Evolutionary conservation across 2,329 filamentous ascomycete species (phyloP).

Genomic region (Fonsecaea nubica): DNA sequence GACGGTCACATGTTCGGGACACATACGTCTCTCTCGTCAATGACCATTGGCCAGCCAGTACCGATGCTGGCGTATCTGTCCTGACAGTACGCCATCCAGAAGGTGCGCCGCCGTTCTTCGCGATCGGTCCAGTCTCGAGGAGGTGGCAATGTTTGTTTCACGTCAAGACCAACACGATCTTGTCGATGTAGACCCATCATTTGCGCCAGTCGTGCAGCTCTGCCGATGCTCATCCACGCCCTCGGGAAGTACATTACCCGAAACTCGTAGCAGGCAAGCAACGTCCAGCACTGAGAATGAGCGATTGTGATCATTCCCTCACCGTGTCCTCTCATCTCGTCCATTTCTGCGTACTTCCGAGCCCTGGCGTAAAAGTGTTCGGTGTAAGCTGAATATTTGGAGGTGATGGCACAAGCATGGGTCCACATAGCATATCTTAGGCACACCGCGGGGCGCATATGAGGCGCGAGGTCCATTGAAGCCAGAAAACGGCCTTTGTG

Average conservation of each 20-base stretch:
- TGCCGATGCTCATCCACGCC: conserved; percentile 90
- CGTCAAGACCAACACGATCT: conserved; percentile 81
- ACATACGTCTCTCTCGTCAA: conserved; percentile 81
- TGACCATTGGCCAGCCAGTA: conserved; percentile 94
- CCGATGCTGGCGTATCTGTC: conserved; percentile 95
- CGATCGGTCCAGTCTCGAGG: conserved; percentile 92
- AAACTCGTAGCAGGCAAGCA: conserved; percentile 87
- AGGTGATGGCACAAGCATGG: conserved; percentile 81
- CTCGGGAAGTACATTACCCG: conserved; percentile 97
- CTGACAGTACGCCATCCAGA: conserved; percentile 91
- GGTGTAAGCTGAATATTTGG: conserved; percentile 79
- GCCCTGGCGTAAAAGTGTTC: conserved; percentile 89
- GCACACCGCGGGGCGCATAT: conserved; percentile 82
- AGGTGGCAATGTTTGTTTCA: conserved; percentile 87
- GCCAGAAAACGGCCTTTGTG: conserved; percentile 87
- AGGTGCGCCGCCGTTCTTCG: conserved; percentile 88
- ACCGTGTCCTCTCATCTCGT: conserved; percentile 91
- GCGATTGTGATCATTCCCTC: conserved; percentile 85
- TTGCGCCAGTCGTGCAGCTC: conserved; percentile 78
- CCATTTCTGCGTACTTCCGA: conserved; percentile 86
- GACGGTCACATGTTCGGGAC: conserved; percentile 1
- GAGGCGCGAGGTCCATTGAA: conserved; percentile 86
- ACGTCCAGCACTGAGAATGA: conserved; percentile 82
- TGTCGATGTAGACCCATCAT: conserved; percentile 93
- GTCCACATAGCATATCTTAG: conserved; percentile 96